phyloP scores from a whole-genome alignment of 495 filamentous ascomycete genomes.

The Trichoderma erinaceum region DNA sequence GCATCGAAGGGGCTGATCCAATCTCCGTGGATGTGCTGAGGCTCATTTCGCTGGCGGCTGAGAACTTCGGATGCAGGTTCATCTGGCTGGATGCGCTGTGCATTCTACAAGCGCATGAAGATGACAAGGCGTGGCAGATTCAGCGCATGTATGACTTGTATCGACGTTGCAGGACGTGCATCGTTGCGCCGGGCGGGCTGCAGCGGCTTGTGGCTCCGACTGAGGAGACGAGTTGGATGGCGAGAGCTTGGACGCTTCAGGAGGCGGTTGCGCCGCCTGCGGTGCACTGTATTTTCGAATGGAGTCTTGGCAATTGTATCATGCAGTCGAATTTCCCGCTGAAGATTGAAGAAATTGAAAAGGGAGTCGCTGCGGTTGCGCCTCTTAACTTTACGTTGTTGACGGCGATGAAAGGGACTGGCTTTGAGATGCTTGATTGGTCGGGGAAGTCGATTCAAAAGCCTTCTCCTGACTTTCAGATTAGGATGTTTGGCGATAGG shows the following conservation, averaged over 20 bases:
- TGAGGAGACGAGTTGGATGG: neutral
- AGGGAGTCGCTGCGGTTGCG: neutral
- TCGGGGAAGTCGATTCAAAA: neutral
- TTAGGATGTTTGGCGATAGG: neutral
- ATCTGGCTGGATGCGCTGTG: slow-evolving; percentile 15
- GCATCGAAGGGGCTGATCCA: neutral
- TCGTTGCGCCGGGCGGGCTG: neutral
- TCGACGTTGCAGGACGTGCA: neutral
- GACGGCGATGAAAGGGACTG: neutral
- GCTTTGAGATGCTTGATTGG: neutral
- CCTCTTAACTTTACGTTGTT: neutral
- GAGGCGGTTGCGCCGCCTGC: neutral
- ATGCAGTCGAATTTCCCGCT: slow-evolving; percentile 3
- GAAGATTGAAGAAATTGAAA: neutral
- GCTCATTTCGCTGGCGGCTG: neutral
- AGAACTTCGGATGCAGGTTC: neutral
- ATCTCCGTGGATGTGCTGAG: neutral
- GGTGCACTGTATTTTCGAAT: neutral
- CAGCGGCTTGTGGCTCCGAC: neutral
- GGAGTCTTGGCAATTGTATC: neutral
- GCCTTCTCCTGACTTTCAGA: neutral
- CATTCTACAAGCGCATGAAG: slow-evolving; percentile 1
- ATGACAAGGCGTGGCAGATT: slow-evolving; percentile 18
- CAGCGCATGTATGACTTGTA: slow-evolving; percentile 19
- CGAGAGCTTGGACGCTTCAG: neutral